phyloP scores from a whole-genome alignment of 352 stramenopile species.

The Pythium aquatile region DNA sequence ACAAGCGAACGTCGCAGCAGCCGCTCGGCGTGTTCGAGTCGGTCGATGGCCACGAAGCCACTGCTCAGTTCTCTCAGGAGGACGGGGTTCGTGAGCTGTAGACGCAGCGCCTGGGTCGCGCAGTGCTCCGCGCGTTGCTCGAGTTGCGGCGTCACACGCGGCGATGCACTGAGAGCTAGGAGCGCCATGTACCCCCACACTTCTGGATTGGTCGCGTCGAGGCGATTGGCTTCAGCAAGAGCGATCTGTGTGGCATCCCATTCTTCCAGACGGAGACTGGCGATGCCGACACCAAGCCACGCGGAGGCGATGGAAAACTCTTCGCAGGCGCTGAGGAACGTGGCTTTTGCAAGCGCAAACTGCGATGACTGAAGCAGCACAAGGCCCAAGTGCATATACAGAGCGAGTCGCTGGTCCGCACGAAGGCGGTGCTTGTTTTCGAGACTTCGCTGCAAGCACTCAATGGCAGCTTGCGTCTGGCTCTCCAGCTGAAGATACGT shows the following conservation, averaged over 20 bases:
- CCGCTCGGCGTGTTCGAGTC: constrained; percentile 67
- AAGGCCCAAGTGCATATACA: constrained; percentile 63
- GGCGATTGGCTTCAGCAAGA: constrained; percentile 70
- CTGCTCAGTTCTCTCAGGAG: constrained; percentile 81
- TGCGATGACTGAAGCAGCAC: constrained; percentile 62
- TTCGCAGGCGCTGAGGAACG: constrained; percentile 57
- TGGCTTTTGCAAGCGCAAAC: constrained; percentile 46
- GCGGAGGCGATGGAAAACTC: constrained; percentile 64
- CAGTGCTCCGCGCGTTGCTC: constrained; percentile 46
- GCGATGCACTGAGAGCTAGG: constrained; percentile 35
- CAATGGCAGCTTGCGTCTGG: constrained; percentile 39
- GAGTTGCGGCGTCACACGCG: constrained; percentile 30
- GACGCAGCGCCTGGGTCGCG: constrained; percentile 60
- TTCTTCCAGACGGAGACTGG: constrained; percentile 58
- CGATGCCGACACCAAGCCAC: constrained; percentile 82
- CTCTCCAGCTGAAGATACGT: constrained; percentile 45
- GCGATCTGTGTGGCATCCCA: constrained; percentile 56
- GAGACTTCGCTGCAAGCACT: constrained; percentile 52
- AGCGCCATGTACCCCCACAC: constrained; percentile 81
- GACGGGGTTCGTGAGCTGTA: constrained; percentile 57
- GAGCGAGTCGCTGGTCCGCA: constrained; percentile 32
- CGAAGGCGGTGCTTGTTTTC: constrained; percentile 32
- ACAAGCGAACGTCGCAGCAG: constrained; percentile 64
- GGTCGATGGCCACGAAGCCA: constrained; percentile 73
- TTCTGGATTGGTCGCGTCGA: constrained; percentile 63